Conservation (phyloP, 2,329 filamentous ascomycete species). For the Immersiporthe knoxdaviesiana region DNA sequence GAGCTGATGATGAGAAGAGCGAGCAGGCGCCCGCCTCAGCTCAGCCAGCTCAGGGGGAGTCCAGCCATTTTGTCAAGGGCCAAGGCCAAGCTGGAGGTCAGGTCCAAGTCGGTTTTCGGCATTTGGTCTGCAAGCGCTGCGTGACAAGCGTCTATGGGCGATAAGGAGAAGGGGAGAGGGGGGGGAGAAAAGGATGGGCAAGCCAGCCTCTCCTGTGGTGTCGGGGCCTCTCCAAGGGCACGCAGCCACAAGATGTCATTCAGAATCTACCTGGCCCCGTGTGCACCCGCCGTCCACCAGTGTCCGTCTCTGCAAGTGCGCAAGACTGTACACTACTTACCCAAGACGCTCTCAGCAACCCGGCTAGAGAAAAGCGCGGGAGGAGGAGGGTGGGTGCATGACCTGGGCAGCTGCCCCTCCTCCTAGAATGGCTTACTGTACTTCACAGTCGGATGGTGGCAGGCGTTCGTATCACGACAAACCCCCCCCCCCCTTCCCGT, state of each 20-base stretch:
- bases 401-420: background rate
- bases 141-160: background rate
- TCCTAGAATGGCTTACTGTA: background rate
- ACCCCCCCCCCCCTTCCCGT: background rate
- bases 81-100: background rate
- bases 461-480: background rate
- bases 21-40: background rate
- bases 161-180: background rate
- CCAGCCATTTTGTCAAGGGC: no score
- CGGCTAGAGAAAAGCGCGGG: background rate
- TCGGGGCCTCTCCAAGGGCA: background rate
- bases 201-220: background rate
- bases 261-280: background rate
- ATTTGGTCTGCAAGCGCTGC: background rate
- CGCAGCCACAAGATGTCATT: background rate
- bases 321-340: background rate
- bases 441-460: background rate
- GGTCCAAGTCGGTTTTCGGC: no score
- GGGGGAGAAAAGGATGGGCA: background rate
- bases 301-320: background rate
- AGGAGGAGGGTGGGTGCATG: background rate
- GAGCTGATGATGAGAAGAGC: background rate
- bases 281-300: background rate
- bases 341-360: background rate
- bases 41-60: background rate